Percentiles rank a stretch among this genome's conserved stretches.
These are phyloP conservation scores for Nakaseomyces uthaithaninus DNA, from an alignment of 1,139 yeast species.

Conservation along the genomic window DNA sequence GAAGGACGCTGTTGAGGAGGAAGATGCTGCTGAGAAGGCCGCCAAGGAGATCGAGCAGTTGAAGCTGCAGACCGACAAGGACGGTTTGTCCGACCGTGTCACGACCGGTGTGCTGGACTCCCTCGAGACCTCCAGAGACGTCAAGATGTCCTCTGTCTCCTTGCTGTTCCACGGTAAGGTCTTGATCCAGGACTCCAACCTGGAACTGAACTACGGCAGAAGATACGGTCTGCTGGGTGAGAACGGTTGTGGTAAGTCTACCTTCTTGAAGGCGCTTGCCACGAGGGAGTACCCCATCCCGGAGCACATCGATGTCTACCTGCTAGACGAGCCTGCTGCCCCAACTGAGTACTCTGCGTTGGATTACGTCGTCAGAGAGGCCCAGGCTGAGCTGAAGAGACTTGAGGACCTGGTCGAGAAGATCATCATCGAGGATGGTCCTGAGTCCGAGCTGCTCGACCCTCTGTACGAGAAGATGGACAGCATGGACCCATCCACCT, in stretches of 20 bases:
- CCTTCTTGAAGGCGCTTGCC: constrained; percentile 84
- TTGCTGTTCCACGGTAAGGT: constrained; percentile 97
- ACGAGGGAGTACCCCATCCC: constrained; percentile 97
- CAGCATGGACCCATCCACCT: constrained; percentile 90
- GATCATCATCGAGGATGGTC: constrained; percentile 82
- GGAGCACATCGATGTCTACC: constrained; percentile 78
- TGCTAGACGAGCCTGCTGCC: constrained; percentile 95
- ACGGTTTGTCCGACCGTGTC: constrained; percentile 94
- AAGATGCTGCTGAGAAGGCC: constrained; percentile 46
- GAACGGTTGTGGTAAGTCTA: constrained; percentile 98
- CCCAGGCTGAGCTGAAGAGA: constrained; percentile 84
- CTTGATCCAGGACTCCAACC: constrained; percentile 77
- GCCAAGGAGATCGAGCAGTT: constrained; percentile 75
- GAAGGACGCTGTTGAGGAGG: constrained; percentile 37
- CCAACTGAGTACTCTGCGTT: constrained; percentile 87
- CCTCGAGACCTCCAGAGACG: constrained; percentile 83
- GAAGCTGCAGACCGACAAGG: constrained; percentile 86
- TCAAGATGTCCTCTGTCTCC: constrained; percentile 83
- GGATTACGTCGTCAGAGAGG: constrained; percentile 95
- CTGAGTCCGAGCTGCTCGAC: constrained; percentile 81
- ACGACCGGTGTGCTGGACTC: constrained; percentile 95
- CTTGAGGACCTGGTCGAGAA: constrained; percentile 89
- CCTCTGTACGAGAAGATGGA: constrained; percentile 92
- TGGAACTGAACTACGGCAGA: constrained; percentile 95
- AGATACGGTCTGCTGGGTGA: constrained; percentile 95